phyloP scores from a whole-genome alignment of 2,329 filamentous ascomycete genomes.

The Apiospora pterosperma region DNA sequence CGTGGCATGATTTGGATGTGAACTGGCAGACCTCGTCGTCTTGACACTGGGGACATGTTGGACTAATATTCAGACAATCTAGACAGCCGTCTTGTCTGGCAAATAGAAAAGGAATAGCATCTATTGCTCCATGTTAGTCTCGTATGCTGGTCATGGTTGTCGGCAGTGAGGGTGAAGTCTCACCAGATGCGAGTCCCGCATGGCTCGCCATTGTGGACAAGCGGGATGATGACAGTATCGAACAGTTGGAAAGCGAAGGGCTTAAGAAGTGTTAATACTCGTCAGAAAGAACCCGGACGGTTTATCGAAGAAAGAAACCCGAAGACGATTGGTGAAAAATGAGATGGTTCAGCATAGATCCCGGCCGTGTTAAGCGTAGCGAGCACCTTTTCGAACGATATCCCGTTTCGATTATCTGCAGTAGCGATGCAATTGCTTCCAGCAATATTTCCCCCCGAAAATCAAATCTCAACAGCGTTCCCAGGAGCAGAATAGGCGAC shows the following conservation, averaged over 20 bases:
- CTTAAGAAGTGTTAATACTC: neutral
- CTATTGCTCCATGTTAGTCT: neutral
- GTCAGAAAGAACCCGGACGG: neutral
- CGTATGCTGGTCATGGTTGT: neutral
- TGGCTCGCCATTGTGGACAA: constrained; percentile 8
- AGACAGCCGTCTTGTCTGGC: neutral
- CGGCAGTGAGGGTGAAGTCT: neutral
- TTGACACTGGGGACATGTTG: neutral
- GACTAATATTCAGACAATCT: neutral
- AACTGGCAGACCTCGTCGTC: constrained; percentile 40
- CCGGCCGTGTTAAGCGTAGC: neutral
- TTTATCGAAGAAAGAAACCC: neutral
- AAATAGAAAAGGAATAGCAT: neutral
- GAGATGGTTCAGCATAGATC: neutral
- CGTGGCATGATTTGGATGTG: constrained; percentile 39
- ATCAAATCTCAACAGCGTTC: neutral
- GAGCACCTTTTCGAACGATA: neutral
- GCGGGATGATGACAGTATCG: neutral
- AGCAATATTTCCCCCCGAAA: no score
- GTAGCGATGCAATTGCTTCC: neutral
- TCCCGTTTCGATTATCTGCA: neutral
- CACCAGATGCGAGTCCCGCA: constrained; percentile 7
- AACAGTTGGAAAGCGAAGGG: neutral
- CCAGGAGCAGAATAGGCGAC: neutral
- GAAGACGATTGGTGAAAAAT: neutral